Evolutionary conservation across 2,329 filamentous ascomycete genomes (phyloP).

Genomic region (Cordyceps cateniannulata): DNA sequence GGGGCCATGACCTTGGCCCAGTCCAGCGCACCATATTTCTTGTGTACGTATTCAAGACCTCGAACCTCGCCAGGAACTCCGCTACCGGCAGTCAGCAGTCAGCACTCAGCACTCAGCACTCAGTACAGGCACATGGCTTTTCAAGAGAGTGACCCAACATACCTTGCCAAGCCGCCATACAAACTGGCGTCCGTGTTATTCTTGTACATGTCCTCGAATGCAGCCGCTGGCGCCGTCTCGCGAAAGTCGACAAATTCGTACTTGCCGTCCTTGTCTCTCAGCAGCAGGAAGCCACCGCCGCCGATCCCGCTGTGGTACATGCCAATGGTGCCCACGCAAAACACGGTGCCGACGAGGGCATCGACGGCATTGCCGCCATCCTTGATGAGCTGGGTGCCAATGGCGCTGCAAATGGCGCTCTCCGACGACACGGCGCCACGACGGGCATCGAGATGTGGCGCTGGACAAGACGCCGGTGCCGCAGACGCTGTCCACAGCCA

Average conservation of each 20-base stretch:
- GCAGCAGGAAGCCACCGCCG: constrained; percentile 72
- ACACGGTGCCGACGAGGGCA: constrained; percentile 55
- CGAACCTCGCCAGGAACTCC: constrained; percentile 66
- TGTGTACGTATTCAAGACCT: constrained; percentile 68
- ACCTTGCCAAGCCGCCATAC: constrained; percentile 64
- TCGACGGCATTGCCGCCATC: constrained; percentile 61
- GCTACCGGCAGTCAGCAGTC: constrained; percentile 22
- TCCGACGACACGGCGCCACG: constrained; percentile 57
- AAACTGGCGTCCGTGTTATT: constrained; percentile 59
- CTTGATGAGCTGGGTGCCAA: constrained; percentile 51
- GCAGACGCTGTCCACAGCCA: not conserved
- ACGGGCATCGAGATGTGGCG: constrained; percentile 14
- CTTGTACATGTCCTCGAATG: constrained; percentile 75
- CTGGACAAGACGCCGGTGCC: constrained; percentile 1
- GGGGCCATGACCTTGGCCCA: constrained; percentile 65
- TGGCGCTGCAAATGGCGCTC: constrained; percentile 49
- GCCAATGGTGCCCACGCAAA: constrained; percentile 57
- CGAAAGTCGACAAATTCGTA: constrained; percentile 83
- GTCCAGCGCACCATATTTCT: constrained; percentile 54
- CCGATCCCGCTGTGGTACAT: constrained; percentile 68
- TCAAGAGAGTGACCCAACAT: constrained; percentile 31
- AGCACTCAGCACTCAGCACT: not conserved
- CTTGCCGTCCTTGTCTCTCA: constrained; percentile 55
- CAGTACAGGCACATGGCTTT: not conserved
- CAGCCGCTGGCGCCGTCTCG: constrained; percentile 74